Evolutionary conservation across 495 filamentous ascomycete genomes (phyloP).

Genomic region (Sordaria brevicollis): DNA sequence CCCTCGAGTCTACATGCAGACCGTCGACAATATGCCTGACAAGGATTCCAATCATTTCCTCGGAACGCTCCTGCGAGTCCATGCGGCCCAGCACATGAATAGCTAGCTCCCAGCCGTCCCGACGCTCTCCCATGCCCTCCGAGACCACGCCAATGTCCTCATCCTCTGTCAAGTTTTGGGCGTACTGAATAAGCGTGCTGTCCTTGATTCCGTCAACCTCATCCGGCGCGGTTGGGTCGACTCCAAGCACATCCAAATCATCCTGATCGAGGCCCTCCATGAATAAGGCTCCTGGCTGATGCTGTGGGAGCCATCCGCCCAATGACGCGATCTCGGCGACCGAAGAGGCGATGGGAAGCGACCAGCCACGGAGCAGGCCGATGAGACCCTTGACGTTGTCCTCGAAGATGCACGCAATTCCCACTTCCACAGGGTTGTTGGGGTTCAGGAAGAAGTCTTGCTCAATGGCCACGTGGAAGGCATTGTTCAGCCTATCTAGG

Average conservation of each 20-base stretch:
- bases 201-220: slow-evolving; percentile 50
- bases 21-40: slow-evolving; percentile 48
- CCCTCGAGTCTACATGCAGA: slow-evolving; percentile 52
- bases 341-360: slow-evolving; percentile 59
- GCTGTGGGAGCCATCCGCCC: slow-evolving; percentile 61
- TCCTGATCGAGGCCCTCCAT: slow-evolving; percentile 40
- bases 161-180: slow-evolving; percentile 42
- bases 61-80: slow-evolving; percentile 51
- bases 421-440: slow-evolving; percentile 61
- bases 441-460: slow-evolving; percentile 59
- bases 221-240: slow-evolving; percentile 33
- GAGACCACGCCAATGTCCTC: slow-evolving; percentile 23
- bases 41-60: slow-evolving; percentile 49
- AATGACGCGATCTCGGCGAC: slow-evolving; percentile 69
- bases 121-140: slow-evolving; percentile 23
- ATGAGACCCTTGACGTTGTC: slow-evolving; percentile 64
- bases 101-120: slow-evolving; percentile 79
- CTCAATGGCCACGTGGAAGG: slow-evolving; percentile 35
- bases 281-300: slow-evolving; percentile 25
- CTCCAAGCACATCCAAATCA: slow-evolving; percentile 43
- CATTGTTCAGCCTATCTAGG: slow-evolving; percentile 36
- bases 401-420: slow-evolving; percentile 67
- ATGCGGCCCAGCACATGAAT: slow-evolving; percentile 67
- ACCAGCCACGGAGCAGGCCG: slow-evolving; percentile 66
- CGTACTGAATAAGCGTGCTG: slow-evolving; percentile 63